Evolutionary conservation across 2,329 filamentous ascomycete species (phyloP), one percentile per base, ranked within the genome.

Genomic region (Cryphonectria naterciae): DNA sequence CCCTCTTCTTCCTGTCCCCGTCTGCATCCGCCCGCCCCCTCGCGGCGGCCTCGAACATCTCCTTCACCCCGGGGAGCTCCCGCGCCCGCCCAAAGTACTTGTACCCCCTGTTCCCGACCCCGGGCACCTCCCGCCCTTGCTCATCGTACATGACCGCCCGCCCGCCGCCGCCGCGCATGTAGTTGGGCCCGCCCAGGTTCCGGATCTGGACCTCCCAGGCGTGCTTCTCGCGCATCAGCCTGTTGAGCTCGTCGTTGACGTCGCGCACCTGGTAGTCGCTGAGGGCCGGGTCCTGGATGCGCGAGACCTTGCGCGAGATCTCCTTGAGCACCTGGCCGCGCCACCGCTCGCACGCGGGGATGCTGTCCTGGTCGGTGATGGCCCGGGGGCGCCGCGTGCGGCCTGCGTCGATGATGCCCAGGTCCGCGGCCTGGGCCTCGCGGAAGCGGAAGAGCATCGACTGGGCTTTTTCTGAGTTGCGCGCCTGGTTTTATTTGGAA

Each of bases 391-490:
- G 94, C 15, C 95, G 93, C 11, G 94, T 92, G 73, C 95, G 93
- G 71, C 94, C 93, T 39, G 92, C 92, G 85, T 98, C 95, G 83
- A 99, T 93, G 81, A 98, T 98, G 79, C 95, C 95, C 64, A 98
- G 88, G 83, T 98, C 95, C 74, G 94, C 94, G 75, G 95, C 95
- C 88, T 98, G 96, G 77, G 95, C 93, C 79, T 97, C 96, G 81
- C 96, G 94, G 87, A 99, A 99, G 87, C 96, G 95, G 86, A 98
- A 99, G 82, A 99, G 95, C 95, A 99, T 99, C 64, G 95, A 98
- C 86, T 99, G 96, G 78, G 96, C 95, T 83, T 98, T 99, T 88
- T 98, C 95, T 62, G 93, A 95, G 83, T 98, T 98, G 79, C 95
- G 95, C 79, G 95, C 95, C 95, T 94, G 76, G 28, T 41, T 17